Base-by-base conservation (phyloP, 2,329 filamentous ascomycete species). In the Rhinocladiella mackenziei region DNA sequence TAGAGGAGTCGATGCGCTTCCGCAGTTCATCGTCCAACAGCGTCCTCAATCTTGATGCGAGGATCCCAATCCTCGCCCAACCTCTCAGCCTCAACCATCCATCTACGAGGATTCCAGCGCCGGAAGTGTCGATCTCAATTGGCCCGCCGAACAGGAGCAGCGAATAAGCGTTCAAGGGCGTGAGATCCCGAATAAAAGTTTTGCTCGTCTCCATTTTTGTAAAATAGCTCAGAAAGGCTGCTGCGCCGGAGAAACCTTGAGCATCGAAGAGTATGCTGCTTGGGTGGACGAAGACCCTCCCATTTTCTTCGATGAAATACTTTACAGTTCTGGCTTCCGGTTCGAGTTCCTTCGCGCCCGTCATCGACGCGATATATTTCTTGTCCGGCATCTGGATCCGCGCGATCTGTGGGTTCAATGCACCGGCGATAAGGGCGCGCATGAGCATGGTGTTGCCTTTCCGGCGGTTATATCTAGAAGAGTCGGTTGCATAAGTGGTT, bases 301-400 rank as follows among this genome's bases (percentile, higher is more conserved):
- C 86, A 55, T 84, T 86, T 57, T 89, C 85, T 59, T 86, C 83
- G 55, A 85, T 87, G 66, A 88, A 97, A 69, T 89, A 98, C 62
- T 89, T 92, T 67, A 98, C 96, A 2, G 84, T 86, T 40, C 82
- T 77, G 3, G 91, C 91, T 65, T 97, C 91, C 0, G 91, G 91
- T 61, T 98, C 92, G 5, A 96, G 74, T 62, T 92, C 91, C 1
- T 97, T 86, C 0, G 92, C 87, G 5, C 92, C 92, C 1, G 87
- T 86, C 52, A 94, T 79, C 2, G 86, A 88, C 25, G 83, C 81
- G 9, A 86, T 86, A 65, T 94, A 98, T 65, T 96, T 97, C 71
- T 94, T 94, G 67, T 95, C 88, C 0, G 92, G 92, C 56, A 96
- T 87, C 54, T 89, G 84, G 61, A 98, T 95, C 40, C 89, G 81